Evolutionary conservation across 129 eudicot genomes (phyloP), one percentile per base, ranked within the genome.

Genomic region (Scalesia atractyloides): DNA sequence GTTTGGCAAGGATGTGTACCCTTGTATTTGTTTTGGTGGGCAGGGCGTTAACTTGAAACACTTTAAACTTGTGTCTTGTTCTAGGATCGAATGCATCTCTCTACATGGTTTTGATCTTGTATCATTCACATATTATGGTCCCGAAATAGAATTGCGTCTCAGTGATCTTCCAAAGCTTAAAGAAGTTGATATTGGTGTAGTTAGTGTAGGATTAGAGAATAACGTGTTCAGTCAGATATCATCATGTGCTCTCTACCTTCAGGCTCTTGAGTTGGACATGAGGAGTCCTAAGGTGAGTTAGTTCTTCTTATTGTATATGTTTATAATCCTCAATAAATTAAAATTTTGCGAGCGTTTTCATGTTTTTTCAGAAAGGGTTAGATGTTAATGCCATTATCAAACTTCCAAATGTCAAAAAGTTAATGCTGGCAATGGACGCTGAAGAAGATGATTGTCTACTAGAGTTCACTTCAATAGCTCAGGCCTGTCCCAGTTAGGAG

Each of bases 401-500:
- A 62, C 64, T 86, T 16, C 79, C 87, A 0, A 80, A 74, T 7
- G 68, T 86, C 53, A 83, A 77, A 76, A 73, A 80, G 49, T 47
- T 83, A 54, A 66, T 50, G 30, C 33, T 86, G 20, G 19, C 58
- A 68, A 49, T 86, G 33, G 76, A 80, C 56, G 85, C 82, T 15
- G 73, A 76, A 74, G 67, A 49, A 66, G 87, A 78, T 67, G 75
- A 80, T 44, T 64, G 81, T 41, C 76, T 86, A 11, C 79, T 82
- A 53, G 62, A 73, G 61, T 80, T 73, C 69, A 72, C 80, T 62
- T 64, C 83, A 58, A 54, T 83, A 12, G 53, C 80, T 19, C 22
- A 80, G 68, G 82, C 82, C 1, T 77, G 85, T 41, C 84, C 88
- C 8, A 41, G 60, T 30, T 72, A 83, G 79, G 75, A 80, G 66